Evolutionary conservation across 1,139 yeast species (phyloP), one percentile per base, ranked within the genome.

Genomic region (Zygotorulaspora mrakii): DNA sequence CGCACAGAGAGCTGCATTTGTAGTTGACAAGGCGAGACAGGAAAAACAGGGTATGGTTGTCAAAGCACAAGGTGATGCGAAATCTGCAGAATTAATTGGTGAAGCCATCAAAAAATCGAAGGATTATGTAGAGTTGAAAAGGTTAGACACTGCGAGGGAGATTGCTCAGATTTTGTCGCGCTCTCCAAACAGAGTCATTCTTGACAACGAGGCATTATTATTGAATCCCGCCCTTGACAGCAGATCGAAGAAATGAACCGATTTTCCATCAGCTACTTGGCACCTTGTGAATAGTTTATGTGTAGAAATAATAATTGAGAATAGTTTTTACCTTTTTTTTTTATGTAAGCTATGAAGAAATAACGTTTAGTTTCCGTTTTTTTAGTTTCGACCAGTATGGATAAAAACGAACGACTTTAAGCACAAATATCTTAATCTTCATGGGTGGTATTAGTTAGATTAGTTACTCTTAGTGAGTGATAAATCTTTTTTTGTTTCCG

Each of bases 51-150:
- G 94, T 63, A 75, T 86, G 70, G 94, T 91, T 52, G 96, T 91
- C 45, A 87, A 84, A 65, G 97, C 97, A 5, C 84, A 87, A 64
- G 99, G 99, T 77, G 99, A 91, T 69, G 99, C 98, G 52, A 82
- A 86, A 62, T 85, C 96, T 43, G 99, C 99, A 23, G 94, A 89
- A 65, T 82, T 91, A 70, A 87, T 91, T 69, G 98, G 98, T 77
- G 98, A 91, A 53, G 98, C 98, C 40, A 89, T 91, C 65, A 91
- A 89, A 72, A 91, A 91, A 69, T 84, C 94, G 20, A 84, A 76
- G 66, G 97, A 91, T 66, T 91, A 91, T 65, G 95, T 91, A 35
- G 98, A 91, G 65, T 77, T 91, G 67, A 91, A 89, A 75, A 82
- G 96, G 69, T 78, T 91, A 63, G 97, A 89, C 62, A 91, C 98